Conservation (phyloP, 495 filamentous ascomycete species). For the Penicillium egyptiacum region DNA sequence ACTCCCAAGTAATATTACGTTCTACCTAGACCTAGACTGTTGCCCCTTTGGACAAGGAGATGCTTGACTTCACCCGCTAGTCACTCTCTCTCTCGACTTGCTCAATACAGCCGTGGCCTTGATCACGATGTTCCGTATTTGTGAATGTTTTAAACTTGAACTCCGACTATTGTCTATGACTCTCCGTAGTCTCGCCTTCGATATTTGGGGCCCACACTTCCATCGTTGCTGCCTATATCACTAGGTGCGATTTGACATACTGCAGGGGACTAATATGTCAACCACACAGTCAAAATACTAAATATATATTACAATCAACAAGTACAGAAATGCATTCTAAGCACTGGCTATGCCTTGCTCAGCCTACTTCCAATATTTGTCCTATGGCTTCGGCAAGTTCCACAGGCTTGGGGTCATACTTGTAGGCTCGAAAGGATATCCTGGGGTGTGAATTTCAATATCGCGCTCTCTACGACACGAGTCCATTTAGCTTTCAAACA, state of each 20-base stretch:
- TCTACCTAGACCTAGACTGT: not conserved
- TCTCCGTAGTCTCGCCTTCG: not conserved
- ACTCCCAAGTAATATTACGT: not conserved
- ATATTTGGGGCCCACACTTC: not conserved
- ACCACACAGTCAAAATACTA: not conserved
- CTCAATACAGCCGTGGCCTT: not conserved
- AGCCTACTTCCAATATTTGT: not conserved
- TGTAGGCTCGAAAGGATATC: constrained; percentile 6
- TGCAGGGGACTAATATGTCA: not conserved
- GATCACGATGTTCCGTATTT: not conserved
- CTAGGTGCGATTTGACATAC: not conserved
- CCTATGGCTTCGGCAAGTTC: not conserved
- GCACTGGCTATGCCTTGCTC: not conserved
- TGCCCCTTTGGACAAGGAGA: not conserved
- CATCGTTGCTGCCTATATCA: not conserved
- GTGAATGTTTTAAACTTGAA: not conserved
- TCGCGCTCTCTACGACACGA: not conserved
- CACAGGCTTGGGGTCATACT: not conserved
- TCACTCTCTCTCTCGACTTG: not conserved
- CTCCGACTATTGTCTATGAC: not conserved
- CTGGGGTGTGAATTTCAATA: constrained; percentile 3
- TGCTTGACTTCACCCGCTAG: not conserved
- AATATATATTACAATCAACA: not conserved
- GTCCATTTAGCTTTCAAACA: not conserved
- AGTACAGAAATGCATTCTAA: not conserved